Percentiles rank a stretch among this genome's conserved stretches.
These are phyloP conservation scores for Fragaria nilgerrensis DNA, from an alignment of 306 rosid species.

Conservation along the genomic window DNA sequence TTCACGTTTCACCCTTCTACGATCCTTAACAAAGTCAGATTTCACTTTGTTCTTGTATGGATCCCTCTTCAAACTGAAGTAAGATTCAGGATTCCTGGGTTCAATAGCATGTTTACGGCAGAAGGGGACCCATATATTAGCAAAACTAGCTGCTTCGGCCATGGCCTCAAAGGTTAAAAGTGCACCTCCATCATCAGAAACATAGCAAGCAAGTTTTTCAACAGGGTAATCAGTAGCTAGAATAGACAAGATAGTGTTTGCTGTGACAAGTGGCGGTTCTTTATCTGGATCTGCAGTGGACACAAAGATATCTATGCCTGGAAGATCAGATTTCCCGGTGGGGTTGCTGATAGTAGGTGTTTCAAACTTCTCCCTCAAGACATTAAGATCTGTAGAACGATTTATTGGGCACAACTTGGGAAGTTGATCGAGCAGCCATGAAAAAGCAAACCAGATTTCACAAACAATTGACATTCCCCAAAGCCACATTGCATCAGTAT, in stretches of 20 bases:
- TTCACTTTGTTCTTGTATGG: conserved; percentile 88
- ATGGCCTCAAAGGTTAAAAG: conserved; percentile 96
- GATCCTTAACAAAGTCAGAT: conserved; percentile 89
- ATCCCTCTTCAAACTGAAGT: conserved; percentile 83
- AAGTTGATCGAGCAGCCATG: conserved; percentile 95
- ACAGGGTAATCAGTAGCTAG: conserved; percentile 93
- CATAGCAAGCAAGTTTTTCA: conserved; percentile 95
- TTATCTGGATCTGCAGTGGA: conserved; percentile 98
- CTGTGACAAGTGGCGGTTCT: conserved; percentile 96
- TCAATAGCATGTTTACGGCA: conserved; percentile 93
- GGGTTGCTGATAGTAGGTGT: conserved; percentile 64
- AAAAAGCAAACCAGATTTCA: conserved; percentile 96
- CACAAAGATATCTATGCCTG: conserved; percentile 87
- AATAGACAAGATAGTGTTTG: conserved; percentile 90
- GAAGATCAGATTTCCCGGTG: conserved; percentile 92
- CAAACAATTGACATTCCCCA: conserved; percentile 98
- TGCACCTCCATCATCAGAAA: conserved; percentile 99
- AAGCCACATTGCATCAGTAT: conserved; percentile 74
- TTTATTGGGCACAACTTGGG: conserved; percentile 88
- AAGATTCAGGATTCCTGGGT: conserved; percentile 95
- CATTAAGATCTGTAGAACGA: conserved; percentile 82
- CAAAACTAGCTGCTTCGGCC: conserved; percentile 99
- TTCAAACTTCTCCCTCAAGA: conserved; percentile 88
- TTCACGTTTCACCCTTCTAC: conserved; percentile 90
- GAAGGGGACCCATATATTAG: conserved; percentile 88